phyloP scores from a whole-genome alignment of 208 protist genomes.

The Trichomonas vaginalis region DNA sequence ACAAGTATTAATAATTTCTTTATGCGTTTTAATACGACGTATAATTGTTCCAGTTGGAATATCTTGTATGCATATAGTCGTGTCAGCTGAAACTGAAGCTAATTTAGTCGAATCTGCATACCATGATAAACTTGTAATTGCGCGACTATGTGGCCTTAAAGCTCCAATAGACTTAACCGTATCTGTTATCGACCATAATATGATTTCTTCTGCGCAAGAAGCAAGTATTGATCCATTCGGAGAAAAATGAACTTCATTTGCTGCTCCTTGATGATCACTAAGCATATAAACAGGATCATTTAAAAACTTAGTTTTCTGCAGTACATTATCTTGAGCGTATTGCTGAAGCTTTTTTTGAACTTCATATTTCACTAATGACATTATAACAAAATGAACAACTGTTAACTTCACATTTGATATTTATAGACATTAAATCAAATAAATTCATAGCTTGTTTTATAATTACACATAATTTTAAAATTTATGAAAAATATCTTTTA shows the following conservation, averaged over 20 bases:
- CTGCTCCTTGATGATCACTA: not conserved
- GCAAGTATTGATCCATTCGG: not conserved
- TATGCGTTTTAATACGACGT: not conserved
- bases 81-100: not conserved
- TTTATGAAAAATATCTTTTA: too few species aligned
- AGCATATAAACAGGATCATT: not conserved
- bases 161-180: not conserved
- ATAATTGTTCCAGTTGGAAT: not conserved
- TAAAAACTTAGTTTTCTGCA: not conserved
- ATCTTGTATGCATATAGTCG: not conserved
- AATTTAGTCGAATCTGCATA: not conserved
- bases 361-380: not conserved
- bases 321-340: not conserved
- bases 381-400: not conserved
- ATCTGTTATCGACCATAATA: not conserved
- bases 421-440: too few species aligned
- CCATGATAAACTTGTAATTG: conserved; percentile 11
- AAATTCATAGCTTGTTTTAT: too few species aligned
- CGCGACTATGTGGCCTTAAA: not conserved
- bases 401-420: too few species aligned
- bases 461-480: too few species aligned
- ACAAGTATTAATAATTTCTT: not conserved
- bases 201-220: not conserved
- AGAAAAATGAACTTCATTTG: conserved; percentile 6
- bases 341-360: not conserved